Evolutionary conservation across 495 filamentous ascomycete genomes (phyloP).

Genomic region (Penicillium longicatenatum): DNA sequence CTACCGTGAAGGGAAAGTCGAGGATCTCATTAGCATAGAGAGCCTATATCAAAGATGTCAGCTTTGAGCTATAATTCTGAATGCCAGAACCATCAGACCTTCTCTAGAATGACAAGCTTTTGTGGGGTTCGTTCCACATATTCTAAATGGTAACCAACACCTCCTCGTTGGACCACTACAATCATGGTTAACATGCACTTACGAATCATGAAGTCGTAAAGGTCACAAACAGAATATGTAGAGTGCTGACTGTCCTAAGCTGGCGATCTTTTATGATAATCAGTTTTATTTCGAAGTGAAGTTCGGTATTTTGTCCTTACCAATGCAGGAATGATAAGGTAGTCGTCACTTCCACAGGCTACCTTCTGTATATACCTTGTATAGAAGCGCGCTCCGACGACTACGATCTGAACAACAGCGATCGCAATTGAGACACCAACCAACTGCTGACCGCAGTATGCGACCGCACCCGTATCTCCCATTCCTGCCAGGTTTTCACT

Average conservation of each 20-base stretch:
- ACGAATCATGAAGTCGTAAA: background rate
- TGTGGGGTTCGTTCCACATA: background rate
- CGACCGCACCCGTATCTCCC: background rate
- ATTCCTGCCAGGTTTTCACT: no score
- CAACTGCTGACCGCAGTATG: background rate
- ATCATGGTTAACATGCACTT: background rate
- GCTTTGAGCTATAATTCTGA: background rate
- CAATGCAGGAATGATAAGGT: background rate
- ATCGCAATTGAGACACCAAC: background rate
- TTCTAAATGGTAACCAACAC: background rate
- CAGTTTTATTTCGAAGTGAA: background rate
- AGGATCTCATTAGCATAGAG: background rate
- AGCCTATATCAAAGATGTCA: background rate
- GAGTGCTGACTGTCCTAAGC: background rate
- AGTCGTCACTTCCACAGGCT: background rate
- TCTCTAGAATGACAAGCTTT: background rate
- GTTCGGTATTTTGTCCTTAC: no score
- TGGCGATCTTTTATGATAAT: background rate
- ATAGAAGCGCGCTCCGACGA: background rate
- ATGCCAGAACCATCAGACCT: background rate
- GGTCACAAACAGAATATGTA: background rate
- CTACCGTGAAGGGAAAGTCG: background rate
- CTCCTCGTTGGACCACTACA: background rate
- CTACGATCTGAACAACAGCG: background rate
- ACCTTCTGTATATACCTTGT: background rate